Base-by-base conservation (phyloP, 257 asterid species). In the Solanum appendiculatum region DNA sequence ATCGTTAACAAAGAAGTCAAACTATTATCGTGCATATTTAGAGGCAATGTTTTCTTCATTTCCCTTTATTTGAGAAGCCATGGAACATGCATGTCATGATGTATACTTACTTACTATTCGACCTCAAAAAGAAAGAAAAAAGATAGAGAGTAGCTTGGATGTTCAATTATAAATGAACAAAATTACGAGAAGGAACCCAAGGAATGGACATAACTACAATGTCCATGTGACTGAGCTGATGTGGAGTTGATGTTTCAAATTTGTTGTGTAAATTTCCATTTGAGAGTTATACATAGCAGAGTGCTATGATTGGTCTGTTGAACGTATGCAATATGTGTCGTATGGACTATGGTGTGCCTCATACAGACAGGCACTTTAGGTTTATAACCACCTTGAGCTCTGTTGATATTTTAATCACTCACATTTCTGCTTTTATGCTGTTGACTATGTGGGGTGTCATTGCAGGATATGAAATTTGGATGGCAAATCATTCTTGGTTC, bases 401-500 rank as follows among this genome's bases (percentile, higher is more conserved):
- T 27, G 63, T 80, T 80, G 9, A 27, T 46, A 27, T 25, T 25
- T 42, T n/a, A 6, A 3, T 3, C 2, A 15, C 37, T 25, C 37
- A 42, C 25, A 14, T 25, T 13, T n/a, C 46, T 77, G 63, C 84
- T 77, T 77, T 42, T 77, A 77, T 42, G 84, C 37, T 14, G 1
- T 15, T 44, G 84, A 78, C 84, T 78, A 16, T 80, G 18, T 46
- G 9, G 25, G 18, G 29, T 80, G 66, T 88, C 60, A 85, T 72
- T 83, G n/a, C 94, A 97, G 99, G 98, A 94, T 60, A 63, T 97
- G 91, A 85, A 91, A 90, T 94, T 97, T 89, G 94, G 91, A 89
- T 97, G 98, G 98, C 48, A 92, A 89, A 91, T 93, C 20, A 81
- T 95, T 82, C 73, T 94, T 70, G 99, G 98, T 39, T 92, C 93